Base-by-base conservation (phyloP, 805 yeast species). In the Barnettozyma sp. region DNA sequence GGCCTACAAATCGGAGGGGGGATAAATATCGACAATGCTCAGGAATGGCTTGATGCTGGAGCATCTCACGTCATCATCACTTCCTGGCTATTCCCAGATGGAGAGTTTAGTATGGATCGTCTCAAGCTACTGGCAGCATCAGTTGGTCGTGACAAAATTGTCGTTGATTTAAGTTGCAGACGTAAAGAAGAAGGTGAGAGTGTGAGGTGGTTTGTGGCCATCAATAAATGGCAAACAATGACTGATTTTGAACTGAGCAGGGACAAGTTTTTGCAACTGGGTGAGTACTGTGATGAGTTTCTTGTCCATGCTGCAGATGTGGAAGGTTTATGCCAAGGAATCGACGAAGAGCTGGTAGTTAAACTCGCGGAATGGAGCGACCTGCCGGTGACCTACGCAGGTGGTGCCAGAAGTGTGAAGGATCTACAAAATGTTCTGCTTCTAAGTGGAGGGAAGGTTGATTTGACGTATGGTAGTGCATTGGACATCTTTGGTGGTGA, bases 281-380 rank as follows among this genome's bases (percentile, higher is more conserved):
- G 79, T 7, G 38, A 65, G 33, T 84, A 80, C 59, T 85, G 97
- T 50, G 71, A 76, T 44, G 98, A 92, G 60, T 84, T 90, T 52
- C 63, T 92, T 36, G 80, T 92, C 13, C 99, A 92, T 62, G 98
- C 98, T 4, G 99, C 98, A 0, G 98, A 92, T 59, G 97, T 92
- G 4, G 99, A 92, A 60, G 99, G 99, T 0, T 66, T 92, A 13
- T 92, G 98, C 56, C 71, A 76, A 27, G 99, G 99, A 1, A 83
- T 92, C 22, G 99, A 92, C 52, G 78, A 78, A 52, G 72, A 76
- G 13, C 64, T 92, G 28, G 97, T 92, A 5, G 39, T 41, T 19
- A 70, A 70, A 38, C 63, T 92, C 26, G 86, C 86, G 16, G 75
- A 79, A 45, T 92, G 97, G 97, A 70, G 76, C 18, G 73, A 70